Percentiles rank a stretch among this genome's conserved stretches.
These are phyloP conservation scores for Lactifluus subvellereus DNA, from an alignment of 768 basidiomycete species.

Conservation along the genomic window DNA sequence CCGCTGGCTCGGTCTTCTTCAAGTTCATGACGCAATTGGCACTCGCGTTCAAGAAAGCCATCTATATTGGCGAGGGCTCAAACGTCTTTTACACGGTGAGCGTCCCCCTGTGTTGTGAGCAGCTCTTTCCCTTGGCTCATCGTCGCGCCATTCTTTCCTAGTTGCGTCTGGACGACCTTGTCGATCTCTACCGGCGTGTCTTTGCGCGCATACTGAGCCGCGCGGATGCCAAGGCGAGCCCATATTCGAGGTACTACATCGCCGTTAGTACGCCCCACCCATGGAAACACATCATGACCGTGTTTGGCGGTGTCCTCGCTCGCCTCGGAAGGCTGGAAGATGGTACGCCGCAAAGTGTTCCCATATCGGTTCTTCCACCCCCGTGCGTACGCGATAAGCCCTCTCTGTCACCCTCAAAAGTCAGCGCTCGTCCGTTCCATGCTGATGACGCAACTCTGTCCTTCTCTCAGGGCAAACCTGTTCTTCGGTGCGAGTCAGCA, in stretches of 20 bases:
- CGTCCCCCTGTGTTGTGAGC: not conserved
- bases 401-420: not conserved
- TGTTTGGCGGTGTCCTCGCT: not conserved
- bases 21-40: not conserved
- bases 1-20: conserved; percentile 5
- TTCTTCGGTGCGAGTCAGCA: conserved; percentile 10
- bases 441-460: not conserved
- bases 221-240: conserved; percentile 5
- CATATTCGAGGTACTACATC: conserved; percentile 19
- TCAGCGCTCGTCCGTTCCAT: too few species aligned
- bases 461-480: not conserved
- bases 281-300: conserved; percentile 11
- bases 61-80: conserved; percentile 13
- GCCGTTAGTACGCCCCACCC: not conserved
- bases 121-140: too few species aligned
- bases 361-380: not conserved
- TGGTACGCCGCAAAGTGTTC: conserved; percentile 3
- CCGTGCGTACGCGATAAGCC: not conserved
- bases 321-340: conserved; percentile 7
- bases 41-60: not conserved
- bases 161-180: conserved; percentile 12
- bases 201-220: conserved; percentile 4
- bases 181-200: conserved; percentile 9
- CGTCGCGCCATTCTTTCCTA: not conserved
- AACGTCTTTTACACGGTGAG: conserved; percentile 17